Evolutionary conservation across 148 eudicot species (phyloP), one percentile per base, ranked within the genome.

Genomic region (Vaccinium macrocarpon): DNA sequence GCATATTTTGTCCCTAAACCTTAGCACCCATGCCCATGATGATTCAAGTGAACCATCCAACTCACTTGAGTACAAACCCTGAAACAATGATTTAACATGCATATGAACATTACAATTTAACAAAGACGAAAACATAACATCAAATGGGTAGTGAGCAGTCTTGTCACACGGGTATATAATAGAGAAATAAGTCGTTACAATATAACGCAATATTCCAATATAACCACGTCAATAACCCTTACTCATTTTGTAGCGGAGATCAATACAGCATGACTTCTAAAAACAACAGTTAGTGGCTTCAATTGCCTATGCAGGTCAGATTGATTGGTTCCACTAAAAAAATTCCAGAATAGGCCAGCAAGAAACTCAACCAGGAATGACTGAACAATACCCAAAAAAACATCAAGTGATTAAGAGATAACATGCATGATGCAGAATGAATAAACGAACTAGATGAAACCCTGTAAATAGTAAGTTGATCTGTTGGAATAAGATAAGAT

Each of bases 1-100:
- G 80, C 89, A 97, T 83, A 95, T 86, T 84, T 94, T 93, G 72
- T 95, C 98, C 92, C 91, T 93, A 84, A 97, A 87, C 91, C 93
- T 95, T 86, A 86, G 84, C 88, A 92, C 83, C 92, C 90, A 92
- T 68, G 84, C 88, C 99, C 99, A 97, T 64, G 98, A 90, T 88
- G 94, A 90, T 86, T 87, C 92, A 80, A 92, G 92, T 42, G 92
- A 84, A 87, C 80, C 89, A 70, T 92, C 93, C 86, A 91, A 84
- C 84, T 93, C 93, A 85, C 90, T 91, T 35, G 91, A 86, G 82
- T 88, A 87, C 68, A 94, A 86, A 68, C 97, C 99, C 99, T 97
- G 88, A 83, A 42, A 83, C 76, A 68, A 68, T 76, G 81, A 35
- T n/a, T 19, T 19, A 27, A n/a, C 3, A 8, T 35, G 72, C 19